Conservation (phyloP, 2,329 filamentous ascomycete species). For the Blumeriella jaapii region DNA sequence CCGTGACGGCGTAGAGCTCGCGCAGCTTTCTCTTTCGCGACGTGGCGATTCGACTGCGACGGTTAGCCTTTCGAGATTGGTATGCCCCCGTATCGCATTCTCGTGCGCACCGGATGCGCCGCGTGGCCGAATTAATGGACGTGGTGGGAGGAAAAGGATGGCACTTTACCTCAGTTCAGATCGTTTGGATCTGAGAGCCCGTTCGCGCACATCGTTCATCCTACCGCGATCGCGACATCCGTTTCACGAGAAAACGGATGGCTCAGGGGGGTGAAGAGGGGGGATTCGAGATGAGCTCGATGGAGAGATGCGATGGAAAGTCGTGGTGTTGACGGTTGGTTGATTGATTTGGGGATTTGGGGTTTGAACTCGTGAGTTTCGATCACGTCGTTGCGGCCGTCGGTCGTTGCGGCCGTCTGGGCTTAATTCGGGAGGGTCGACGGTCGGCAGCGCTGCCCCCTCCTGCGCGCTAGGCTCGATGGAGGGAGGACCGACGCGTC, state of each 20-base stretch:
- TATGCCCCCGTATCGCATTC: no score
- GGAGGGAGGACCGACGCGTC: no score
- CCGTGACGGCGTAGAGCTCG: slow-evolving; percentile 75
- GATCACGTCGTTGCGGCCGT: no score
- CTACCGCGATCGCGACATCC: slow-evolving; percentile 58
- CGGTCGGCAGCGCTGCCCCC: no score
- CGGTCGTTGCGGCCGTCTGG: no score
- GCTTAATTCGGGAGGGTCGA: no score
- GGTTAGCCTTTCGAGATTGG: slow-evolving; percentile 22
- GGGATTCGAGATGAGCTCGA: slow-evolving; percentile 24
- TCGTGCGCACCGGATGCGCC: slow-evolving; percentile 6
- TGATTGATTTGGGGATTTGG: slow-evolving; percentile 19
- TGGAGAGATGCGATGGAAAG: slow-evolving; percentile 19
- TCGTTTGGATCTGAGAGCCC: slow-evolving; percentile 54
- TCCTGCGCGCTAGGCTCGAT: no score
- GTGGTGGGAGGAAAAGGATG: no score
- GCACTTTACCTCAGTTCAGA: slow-evolving; percentile 51
- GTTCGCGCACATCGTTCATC: slow-evolving; percentile 60
- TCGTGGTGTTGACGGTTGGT: slow-evolving; percentile 17
- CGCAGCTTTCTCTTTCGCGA: slow-evolving; percentile 86
- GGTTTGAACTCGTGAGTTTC: no score
- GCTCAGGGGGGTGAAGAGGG: slow-evolving; percentile 28
- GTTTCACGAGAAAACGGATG: slow-evolving; percentile 54
- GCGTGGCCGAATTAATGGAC: slow-evolving; percentile 19
- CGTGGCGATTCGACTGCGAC: slow-evolving; percentile 55